Conservation (phyloP, 352 stramenopile species). For the Pythium chondricola region DNA sequence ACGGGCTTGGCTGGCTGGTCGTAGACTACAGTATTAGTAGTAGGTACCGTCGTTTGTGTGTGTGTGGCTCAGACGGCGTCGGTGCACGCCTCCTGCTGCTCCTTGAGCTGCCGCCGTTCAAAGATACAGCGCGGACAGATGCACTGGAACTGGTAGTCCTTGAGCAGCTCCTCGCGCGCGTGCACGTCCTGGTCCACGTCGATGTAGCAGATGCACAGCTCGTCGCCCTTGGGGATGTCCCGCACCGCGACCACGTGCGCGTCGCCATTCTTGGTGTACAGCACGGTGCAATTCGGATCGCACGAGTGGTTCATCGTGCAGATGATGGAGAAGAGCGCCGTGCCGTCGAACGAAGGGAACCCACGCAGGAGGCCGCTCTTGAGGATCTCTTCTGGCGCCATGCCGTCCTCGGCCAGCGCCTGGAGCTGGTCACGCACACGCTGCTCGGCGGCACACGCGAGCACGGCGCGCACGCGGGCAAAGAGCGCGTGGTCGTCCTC, state of each 20-base stretch:
- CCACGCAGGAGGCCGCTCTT: conserved; percentile 5
- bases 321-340: conserved; percentile 68
- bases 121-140: conserved; percentile 52
- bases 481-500: conserved; percentile 24
- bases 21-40: no score
- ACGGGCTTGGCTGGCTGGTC: no score
- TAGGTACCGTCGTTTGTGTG: no score
- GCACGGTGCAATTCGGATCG: conserved; percentile 54
- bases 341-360: conserved; percentile 81
- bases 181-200: conserved; percentile 72
- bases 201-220: conserved; percentile 95
- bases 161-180: conserved; percentile 57
- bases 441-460: conserved; percentile 6
- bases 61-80: conserved; percentile 65
- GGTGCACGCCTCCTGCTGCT: conserved; percentile 22
- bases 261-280: conserved; percentile 42
- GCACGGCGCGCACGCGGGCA: conserved; percentile 16
- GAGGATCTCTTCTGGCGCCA: background rate
- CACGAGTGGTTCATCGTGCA: conserved; percentile 91
- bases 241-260: conserved; percentile 27
- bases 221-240: conserved; percentile 72
- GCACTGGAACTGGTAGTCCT: conserved; percentile 81
- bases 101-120: conserved; percentile 26
- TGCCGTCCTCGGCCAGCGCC: background rate
- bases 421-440: conserved; percentile 3